Conservation (phyloP, 148 eudicot genomes). For the Mesembryanthemum crystallinum region DNA sequence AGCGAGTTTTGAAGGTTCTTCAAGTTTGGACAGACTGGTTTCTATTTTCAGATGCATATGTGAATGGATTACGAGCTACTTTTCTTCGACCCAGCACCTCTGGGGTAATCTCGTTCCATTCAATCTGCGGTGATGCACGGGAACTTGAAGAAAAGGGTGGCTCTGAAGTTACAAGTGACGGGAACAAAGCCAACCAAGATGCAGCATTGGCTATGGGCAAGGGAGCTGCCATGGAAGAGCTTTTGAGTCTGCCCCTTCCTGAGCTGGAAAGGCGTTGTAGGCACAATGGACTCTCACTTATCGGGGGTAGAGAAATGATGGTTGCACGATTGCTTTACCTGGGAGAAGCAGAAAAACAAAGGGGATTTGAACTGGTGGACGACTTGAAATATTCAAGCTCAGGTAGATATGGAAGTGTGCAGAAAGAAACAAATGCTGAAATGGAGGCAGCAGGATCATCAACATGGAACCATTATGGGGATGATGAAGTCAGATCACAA, state of each 20-base stretch:
- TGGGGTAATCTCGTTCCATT: conserved; percentile 78
- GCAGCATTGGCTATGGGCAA: conserved; percentile 89
- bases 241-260: conserved; percentile 71
- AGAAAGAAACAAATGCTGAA: conserved; percentile 45
- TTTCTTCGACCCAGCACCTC: conserved; percentile 81
- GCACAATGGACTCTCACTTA: conserved; percentile 91
- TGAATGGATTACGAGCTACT: conserved; percentile 88
- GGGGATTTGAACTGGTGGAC: conserved; percentile 74
- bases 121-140: conserved; percentile 77
- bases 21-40: conserved; percentile 99
- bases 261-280: conserved; percentile 98
- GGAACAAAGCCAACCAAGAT: conserved; percentile 65
- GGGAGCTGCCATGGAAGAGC: conserved; percentile 85
- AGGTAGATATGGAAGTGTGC: conserved; percentile 40
- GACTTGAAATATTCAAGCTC: conserved; percentile 62
- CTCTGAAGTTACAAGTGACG: conserved; percentile 42
- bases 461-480: conserved; percentile 42
- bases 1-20: conserved; percentile 91
- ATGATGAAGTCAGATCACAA: conserved; percentile 37
- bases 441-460: conserved; percentile 41
- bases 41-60: conserved; percentile 92
- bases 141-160: conserved; percentile 56
- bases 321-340: conserved; percentile 86
- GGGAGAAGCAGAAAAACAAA: conserved; percentile 93
- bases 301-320: conserved; percentile 94